These are phyloP conservation scores for Xanthoparmelia taractica DNA, from an alignment of 495 filamentous ascomycete genomes.

Conservation along the genomic window DNA sequence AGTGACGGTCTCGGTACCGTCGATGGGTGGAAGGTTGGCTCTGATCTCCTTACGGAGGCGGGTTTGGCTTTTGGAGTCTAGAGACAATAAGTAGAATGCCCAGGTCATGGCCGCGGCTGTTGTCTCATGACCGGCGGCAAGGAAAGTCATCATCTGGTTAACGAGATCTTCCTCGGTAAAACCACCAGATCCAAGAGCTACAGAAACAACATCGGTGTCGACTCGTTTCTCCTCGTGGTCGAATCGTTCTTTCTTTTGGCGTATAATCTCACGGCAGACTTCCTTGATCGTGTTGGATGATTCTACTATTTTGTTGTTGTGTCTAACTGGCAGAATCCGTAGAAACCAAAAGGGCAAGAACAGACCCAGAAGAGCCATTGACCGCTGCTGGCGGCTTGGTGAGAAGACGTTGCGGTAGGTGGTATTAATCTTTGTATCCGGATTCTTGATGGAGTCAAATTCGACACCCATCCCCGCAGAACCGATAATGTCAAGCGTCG, in stretches of 20 bases:
- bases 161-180: slow-evolving; percentile 75
- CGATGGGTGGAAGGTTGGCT: slow-evolving; percentile 52
- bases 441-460: slow-evolving; percentile 62
- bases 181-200: slow-evolving; percentile 66
- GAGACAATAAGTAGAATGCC: slow-evolving; percentile 52
- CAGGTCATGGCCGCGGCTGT: slow-evolving; percentile 55
- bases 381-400: slow-evolving; percentile 37
- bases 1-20: slow-evolving; percentile 41
- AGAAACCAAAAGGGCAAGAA: slow-evolving; percentile 32
- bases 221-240: slow-evolving; percentile 38
- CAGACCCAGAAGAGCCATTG: slow-evolving; percentile 44
- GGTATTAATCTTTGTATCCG: slow-evolving; percentile 52
- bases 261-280: slow-evolving; percentile 58
- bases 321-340: slow-evolving; percentile 51
- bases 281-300: slow-evolving; percentile 52
- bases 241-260: slow-evolving; percentile 56
- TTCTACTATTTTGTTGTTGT: slow-evolving; percentile 52
- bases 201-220: slow-evolving; percentile 73
- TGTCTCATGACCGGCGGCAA: slow-evolving; percentile 84
- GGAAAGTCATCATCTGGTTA: slow-evolving; percentile 93
- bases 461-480: slow-evolving; percentile 72
- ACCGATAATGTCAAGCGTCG: slow-evolving; percentile 84
- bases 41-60: slow-evolving; percentile 56
- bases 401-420: slow-evolving; percentile 56
- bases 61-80: slow-evolving; percentile 48